Conservation (phyloP, 768 basidiomycete species). For the Podaxis sp. region DNA sequence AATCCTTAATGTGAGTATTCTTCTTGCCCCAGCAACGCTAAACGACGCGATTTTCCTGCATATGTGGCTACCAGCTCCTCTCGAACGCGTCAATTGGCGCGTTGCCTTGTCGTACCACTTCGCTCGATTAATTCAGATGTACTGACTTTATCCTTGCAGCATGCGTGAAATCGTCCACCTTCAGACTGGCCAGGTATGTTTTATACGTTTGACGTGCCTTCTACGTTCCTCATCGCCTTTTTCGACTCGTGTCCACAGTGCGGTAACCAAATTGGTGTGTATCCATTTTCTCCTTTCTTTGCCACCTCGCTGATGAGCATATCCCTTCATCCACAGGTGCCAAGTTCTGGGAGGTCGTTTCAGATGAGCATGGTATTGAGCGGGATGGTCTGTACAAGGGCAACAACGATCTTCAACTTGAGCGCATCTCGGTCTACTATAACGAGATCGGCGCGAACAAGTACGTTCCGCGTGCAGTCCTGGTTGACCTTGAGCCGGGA, state of each 20-base stretch:
- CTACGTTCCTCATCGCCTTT: conserved; percentile 6
- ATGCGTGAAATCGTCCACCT: conserved; percentile 99
- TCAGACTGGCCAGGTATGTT: conserved; percentile 94
- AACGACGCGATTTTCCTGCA: conserved; percentile 15
- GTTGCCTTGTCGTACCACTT: conserved; percentile 51
- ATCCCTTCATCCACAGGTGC: conserved; percentile 55
- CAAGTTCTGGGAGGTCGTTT: conserved; percentile 98
- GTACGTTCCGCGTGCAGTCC: conserved; percentile 97
- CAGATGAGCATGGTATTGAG: conserved; percentile 97
- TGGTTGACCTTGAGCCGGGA: conserved; percentile 97
- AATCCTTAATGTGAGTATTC: conserved; percentile 43
- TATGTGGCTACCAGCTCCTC: conserved; percentile 19
- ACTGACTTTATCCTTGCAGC: conserved; percentile 47
- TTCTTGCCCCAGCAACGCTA: conserved; percentile 20
- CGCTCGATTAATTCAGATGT: conserved; percentile 21
- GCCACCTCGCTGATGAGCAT: conserved; percentile 16
- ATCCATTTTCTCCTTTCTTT: conserved; percentile 22
- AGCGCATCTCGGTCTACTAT: conserved; percentile 97
- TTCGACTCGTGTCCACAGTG: conserved; percentile 48
- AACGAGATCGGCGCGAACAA: conserved; percentile 94
- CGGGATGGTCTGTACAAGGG: conserved; percentile 93
- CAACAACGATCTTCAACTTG: conserved; percentile 91
- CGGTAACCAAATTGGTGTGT: conserved; percentile 98
- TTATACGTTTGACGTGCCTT: conserved; percentile 22
- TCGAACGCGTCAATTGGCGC: conserved; percentile 34